phyloP scores from a whole-genome alignment of 306 rosid species.

The Ormosia semicastrata region DNA sequence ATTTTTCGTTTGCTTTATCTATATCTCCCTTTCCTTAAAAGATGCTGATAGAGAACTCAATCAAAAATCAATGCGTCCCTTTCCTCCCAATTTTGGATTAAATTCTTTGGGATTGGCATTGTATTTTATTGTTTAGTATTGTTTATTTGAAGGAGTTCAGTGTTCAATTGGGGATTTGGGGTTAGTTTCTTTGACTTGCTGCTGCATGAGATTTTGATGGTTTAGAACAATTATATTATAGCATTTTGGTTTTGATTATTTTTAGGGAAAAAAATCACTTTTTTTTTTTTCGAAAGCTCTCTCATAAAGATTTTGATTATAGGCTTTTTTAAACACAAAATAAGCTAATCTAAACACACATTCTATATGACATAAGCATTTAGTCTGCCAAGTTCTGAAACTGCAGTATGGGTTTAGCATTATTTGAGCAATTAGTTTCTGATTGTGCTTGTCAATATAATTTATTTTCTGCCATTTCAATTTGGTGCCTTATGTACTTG shows the following conservation, averaged over 20 bases:
- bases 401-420: not conserved
- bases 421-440: not conserved
- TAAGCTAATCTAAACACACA: too few relatives aligned
- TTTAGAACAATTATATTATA: not conserved
- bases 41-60: not conserved
- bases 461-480: not conserved
- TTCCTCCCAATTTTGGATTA: not conserved
- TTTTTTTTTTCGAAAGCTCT: too few relatives aligned
- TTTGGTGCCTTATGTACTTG: not conserved
- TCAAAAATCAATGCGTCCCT: not conserved
- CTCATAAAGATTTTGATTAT: too few relatives aligned
- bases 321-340: too few relatives aligned
- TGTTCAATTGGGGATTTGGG: conserved; percentile 10
- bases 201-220: conserved; percentile 1
- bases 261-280: too few relatives aligned
- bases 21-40: not conserved
- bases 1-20: not conserved
- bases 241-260: too few relatives aligned
- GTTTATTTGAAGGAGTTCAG: not conserved
- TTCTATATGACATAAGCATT: not conserved
- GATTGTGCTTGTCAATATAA: not conserved
- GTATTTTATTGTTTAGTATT: not conserved
- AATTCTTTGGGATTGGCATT: not conserved
- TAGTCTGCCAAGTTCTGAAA: not conserved
- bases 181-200: not conserved